Conservation (phyloP, 2,329 filamentous ascomycete genomes). For the Arthrobotrys conoides region DNA sequence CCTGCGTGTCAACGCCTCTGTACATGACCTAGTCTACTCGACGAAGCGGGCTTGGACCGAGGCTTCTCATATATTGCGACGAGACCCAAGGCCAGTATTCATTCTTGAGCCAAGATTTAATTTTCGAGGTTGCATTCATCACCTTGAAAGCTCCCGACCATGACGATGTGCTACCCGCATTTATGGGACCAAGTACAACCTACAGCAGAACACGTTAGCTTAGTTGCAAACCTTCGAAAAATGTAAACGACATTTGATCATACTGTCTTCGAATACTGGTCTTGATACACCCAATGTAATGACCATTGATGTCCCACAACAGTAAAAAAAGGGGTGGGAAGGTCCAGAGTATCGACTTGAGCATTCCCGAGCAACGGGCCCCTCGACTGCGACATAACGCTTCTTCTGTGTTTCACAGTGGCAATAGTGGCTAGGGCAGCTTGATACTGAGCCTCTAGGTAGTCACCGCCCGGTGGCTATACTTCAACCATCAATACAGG, state of each 20-base stretch:
- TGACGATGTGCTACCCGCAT: background rate
- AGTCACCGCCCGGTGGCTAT: constrained; percentile 1
- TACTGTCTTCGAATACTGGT: background rate
- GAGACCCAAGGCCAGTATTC: background rate
- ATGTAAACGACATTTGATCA: background rate
- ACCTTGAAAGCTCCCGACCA: background rate
- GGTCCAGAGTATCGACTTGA: background rate
- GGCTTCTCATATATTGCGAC: background rate
- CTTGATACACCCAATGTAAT: constrained; percentile 20
- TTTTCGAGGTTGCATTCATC: background rate
- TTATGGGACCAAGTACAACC: background rate
- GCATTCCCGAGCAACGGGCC: background rate
- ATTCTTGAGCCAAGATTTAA: background rate
- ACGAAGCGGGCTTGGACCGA: too few relatives aligned
- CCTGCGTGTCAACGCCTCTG: too few relatives aligned
- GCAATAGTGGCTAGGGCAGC: background rate
- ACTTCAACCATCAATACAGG: constrained; percentile 6
- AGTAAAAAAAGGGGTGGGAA: constrained; percentile 16
- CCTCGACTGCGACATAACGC: background rate
- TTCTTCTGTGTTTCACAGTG: background rate
- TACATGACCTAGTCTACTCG: too few relatives aligned
- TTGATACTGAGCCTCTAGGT: constrained; percentile 10
- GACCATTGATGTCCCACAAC: constrained; percentile 11
- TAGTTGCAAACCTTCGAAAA: too few relatives aligned
- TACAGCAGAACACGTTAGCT: background rate